Conservation (phyloP, 2,329 filamentous ascomycete species). For the Fusarium illudens region DNA sequence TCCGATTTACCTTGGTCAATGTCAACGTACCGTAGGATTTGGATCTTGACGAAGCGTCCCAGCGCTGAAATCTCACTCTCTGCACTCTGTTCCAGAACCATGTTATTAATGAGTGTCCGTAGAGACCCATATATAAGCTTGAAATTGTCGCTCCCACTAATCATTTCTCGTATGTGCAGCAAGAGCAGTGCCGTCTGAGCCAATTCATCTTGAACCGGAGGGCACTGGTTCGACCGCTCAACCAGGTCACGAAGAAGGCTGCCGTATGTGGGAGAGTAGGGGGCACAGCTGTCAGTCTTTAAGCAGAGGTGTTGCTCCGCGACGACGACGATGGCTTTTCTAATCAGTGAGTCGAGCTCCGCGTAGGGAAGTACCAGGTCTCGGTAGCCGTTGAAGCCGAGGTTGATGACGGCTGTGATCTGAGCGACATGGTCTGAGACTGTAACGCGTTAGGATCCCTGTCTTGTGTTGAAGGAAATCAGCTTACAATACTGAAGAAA, state of each 20-base stretch:
- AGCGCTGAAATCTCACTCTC: neutral
- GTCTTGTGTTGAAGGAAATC: fast-evolving
- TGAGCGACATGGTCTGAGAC: constrained; percentile 15
- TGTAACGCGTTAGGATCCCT: neutral
- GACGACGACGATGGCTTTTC: constrained; percentile 4
- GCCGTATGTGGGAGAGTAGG: neutral
- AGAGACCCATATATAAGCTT: constrained; percentile 13
- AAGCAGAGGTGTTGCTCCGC: constrained; percentile 5
- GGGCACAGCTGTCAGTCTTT: neutral
- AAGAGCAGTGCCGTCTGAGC: constrained; percentile 5
- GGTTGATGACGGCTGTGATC: constrained; percentile 12
- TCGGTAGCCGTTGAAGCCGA: constrained; percentile 20
- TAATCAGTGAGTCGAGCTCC: neutral
- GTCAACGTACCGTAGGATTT: constrained; percentile 3
- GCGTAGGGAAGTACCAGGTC: constrained; percentile 12
- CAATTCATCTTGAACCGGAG: constrained; percentile 4
- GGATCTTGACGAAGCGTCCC: constrained; percentile 8
- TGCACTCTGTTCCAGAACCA: neutral
- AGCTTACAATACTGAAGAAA: constrained; percentile 15
- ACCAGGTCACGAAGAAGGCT: constrained; percentile 5
- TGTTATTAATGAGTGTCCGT: neutral
- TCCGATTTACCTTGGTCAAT: no score
- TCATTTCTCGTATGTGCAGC: constrained; percentile 14
- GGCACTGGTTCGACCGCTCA: neutral
- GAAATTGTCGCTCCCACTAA: constrained; percentile 14